A percentile compares a stretch with the other conserved stretches of the same genome.
Conservation (phyloP, 2,329 filamentous ascomycete species). For the Botrytis cinerea region DNA sequence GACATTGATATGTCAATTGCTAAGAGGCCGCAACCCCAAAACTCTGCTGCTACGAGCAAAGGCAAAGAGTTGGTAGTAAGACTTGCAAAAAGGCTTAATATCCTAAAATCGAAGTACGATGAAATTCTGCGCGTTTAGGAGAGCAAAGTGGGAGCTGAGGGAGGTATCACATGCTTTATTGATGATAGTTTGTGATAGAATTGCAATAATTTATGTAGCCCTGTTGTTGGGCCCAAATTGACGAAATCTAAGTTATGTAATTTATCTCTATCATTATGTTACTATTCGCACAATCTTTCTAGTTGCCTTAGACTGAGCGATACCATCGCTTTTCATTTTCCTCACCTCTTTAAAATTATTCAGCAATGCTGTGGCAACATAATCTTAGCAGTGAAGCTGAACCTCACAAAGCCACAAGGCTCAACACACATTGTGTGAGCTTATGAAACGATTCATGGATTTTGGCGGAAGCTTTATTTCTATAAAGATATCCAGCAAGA, state of each 20-base stretch:
- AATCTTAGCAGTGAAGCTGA: background rate
- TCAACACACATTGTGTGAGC: background rate
- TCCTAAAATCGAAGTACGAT: background rate
- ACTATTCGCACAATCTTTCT: background rate
- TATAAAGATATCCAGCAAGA: background rate
- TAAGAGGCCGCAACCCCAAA: background rate
- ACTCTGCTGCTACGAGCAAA: background rate
- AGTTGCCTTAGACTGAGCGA: background rate
- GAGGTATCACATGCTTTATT: background rate
- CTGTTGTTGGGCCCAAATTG: background rate
- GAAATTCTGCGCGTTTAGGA: background rate
- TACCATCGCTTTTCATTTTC: rapidly evolving
- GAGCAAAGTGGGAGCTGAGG: background rate
- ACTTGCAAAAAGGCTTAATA: background rate
- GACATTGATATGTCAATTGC: background rate
- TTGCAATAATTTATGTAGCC: background rate
- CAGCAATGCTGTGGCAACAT: too few species aligned
- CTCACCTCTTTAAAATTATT: background rate
- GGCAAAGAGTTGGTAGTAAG: background rate
- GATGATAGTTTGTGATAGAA: background rate
- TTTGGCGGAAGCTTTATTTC: background rate
- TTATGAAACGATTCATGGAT: background rate
- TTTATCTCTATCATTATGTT: background rate
- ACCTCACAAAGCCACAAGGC: background rate
- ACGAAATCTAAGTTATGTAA: background rate